These are phyloP conservation scores for Areca catechu DNA, from an alignment of 176 grass and related monocot genomes.

Conservation along the genomic window DNA sequence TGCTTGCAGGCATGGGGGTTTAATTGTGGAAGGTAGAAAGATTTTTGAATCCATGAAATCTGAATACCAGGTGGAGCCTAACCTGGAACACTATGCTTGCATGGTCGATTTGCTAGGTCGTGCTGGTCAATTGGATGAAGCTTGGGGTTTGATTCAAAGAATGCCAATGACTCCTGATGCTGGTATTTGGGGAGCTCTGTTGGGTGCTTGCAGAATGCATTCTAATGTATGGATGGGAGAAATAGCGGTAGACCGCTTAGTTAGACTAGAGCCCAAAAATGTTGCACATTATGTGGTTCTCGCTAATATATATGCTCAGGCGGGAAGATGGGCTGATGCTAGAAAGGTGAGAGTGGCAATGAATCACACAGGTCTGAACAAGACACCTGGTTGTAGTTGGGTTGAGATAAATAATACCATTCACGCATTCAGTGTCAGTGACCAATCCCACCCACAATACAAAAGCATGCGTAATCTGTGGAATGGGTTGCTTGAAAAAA, in stretches of 20 bases:
- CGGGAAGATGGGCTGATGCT: conserved; percentile 57
- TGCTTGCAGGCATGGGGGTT: conserved; percentile 68
- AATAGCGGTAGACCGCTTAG: conserved; percentile 49
- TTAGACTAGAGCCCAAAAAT: conserved; percentile 45
- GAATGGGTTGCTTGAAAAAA: conserved; percentile 43
- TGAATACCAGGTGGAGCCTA: conserved; percentile 31
- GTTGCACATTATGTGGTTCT: conserved; percentile 60
- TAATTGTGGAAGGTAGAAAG: conserved; percentile 48
- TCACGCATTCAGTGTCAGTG: conserved; percentile 52
- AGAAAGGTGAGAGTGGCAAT: conserved; percentile 57
- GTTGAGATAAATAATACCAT: conserved; percentile 27
- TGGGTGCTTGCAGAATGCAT: conserved; percentile 77
- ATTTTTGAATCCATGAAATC: conserved; percentile 50
- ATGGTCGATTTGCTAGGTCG: conserved; percentile 87
- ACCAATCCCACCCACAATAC: conserved; percentile 44
- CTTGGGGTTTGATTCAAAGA: conserved; percentile 52
- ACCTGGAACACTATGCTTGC: conserved; percentile 69
- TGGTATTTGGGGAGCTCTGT: conserved; percentile 73
- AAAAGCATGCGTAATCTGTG: conserved; percentile 31
- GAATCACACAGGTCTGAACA: conserved; percentile 40
- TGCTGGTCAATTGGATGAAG: conserved; percentile 54
- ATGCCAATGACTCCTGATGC: conserved; percentile 55
- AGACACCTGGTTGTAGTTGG: conserved; percentile 66
- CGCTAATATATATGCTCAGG: conserved; percentile 69
- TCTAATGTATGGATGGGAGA: conserved; percentile 52